Evolutionary conservation across 352 stramenopile species (phyloP).

Genomic region (Globisporangium mamillatum): DNA sequence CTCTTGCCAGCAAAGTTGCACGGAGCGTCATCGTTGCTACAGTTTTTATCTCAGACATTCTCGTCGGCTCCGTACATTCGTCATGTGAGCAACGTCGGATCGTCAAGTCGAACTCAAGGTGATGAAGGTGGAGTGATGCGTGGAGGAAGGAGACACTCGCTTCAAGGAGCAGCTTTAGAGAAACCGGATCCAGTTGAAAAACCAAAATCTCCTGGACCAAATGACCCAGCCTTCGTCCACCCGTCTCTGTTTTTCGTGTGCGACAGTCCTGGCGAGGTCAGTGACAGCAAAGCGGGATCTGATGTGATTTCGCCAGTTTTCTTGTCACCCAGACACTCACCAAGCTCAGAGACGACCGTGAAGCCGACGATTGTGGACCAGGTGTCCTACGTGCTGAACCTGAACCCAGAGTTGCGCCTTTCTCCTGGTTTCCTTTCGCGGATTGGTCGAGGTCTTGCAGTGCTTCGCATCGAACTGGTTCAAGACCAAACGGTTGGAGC

Average conservation of each 20-base stretch:
- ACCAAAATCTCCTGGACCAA: neutral
- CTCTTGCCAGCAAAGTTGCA: conserved; percentile 38
- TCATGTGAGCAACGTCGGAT: conserved; percentile 32
- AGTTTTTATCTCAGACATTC: conserved; percentile 65
- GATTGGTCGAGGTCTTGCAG: conserved; percentile 73
- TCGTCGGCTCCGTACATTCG: conserved; percentile 52
- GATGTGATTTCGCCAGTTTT: conserved; percentile 22
- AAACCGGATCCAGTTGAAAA: neutral
- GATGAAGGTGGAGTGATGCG: conserved; percentile 11
- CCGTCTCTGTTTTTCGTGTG: conserved; percentile 19
- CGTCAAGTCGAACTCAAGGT: neutral
- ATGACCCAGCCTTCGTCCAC: conserved; percentile 15
- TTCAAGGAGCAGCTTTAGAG: neutral
- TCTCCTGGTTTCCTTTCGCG: conserved; percentile 70
- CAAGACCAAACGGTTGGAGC: conserved; percentile 11
- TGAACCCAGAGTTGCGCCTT: conserved; percentile 80
- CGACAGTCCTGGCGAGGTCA: neutral
- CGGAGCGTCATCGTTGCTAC: conserved; percentile 35
- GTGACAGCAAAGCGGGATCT: neutral
- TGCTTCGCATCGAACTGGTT: conserved; percentile 63
- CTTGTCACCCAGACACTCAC: conserved; percentile 7
- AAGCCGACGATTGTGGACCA: conserved; percentile 28
- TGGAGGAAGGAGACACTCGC: conserved; percentile 8
- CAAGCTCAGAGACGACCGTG: neutral
- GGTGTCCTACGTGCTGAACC: conserved; percentile 71